Evolutionary conservation across 192 early-diverging fungal genomes (phyloP), one percentile per base, ranked within the genome.

Genomic region (Phycomyces nitens): DNA sequence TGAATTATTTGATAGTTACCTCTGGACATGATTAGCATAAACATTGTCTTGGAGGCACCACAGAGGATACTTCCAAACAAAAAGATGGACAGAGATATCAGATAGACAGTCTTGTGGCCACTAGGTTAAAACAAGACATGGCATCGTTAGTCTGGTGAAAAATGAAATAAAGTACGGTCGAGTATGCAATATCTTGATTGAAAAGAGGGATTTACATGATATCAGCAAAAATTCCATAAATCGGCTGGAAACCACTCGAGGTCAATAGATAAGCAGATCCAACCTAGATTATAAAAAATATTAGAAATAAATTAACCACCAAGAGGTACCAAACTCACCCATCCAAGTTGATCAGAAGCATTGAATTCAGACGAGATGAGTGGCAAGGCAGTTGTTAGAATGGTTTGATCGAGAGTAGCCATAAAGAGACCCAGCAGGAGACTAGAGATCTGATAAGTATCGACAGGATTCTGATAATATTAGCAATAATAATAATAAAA

Each of bases 351-450:
- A 41, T 79, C 80, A 23, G 88, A 75, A 10, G 82, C 75, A 5
- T 78, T 62, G 44, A 96, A 89, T 27, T 93, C 86, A 24, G 75
- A 65, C 15, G 85, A 84, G 59, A 98, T 94, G 0, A 65, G 73
- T 14, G 83, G 77, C 41, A 92, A 78, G 1, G 89, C 82, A 0
- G 92, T 92, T 5, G 88, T 80, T 29, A 98, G 82, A 53, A 98
- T 91, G 0, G 91, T 94, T 58, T 87, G 87, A 62, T 94, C 92
- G 8, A 91, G 68, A 16, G 86, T 82, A 0, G 85, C 85, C 24
- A 94, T 81, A 59, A 94, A 88, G 60, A 91, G 78, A 3, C 80
- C 79, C 12, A 90, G 60, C 9, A 78, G 75, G 39, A 94, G 75
- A 0, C 83, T 80, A 65, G 63, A 60, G 23, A 64, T 21, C 59